phyloP scores from a whole-genome alignment of 2,329 filamentous ascomycete species.

The Tolypocladium paradoxum region DNA sequence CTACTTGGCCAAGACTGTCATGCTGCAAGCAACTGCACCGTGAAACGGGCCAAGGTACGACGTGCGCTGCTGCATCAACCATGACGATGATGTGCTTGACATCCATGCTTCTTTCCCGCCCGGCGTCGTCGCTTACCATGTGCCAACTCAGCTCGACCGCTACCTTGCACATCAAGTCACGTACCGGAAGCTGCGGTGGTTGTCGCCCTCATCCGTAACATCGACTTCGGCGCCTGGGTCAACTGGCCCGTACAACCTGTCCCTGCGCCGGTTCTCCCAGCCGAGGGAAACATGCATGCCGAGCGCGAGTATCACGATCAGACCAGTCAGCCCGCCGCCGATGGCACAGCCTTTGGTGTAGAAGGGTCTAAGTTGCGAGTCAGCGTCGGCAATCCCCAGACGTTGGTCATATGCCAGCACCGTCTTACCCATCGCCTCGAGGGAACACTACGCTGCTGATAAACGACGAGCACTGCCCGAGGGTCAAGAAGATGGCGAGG shows the following conservation, averaged over 20 bases:
- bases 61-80: no score
- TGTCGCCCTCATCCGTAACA: conserved; percentile 8
- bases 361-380: conserved; percentile 4
- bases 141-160: neutral
- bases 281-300: conserved; percentile 6
- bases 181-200: conserved; percentile 9
- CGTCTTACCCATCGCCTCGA: conserved; percentile 10
- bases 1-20: no score
- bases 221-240: conserved; percentile 4
- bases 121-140: no score
- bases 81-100: no score
- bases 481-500: conserved; percentile 8
- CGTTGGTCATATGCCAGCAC: neutral
- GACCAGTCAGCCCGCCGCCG: conserved; percentile 8
- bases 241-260: conserved; percentile 5
- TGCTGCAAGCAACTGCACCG: no score
- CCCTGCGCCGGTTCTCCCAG: conserved; percentile 8
- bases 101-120: no score
- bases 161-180: conserved; percentile 2
- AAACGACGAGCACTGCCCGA: conserved; percentile 20
- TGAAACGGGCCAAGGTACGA: no score
- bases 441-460: conserved; percentile 15
- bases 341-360: conserved; percentile 9
- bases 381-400: neutral
- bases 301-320: conserved; percentile 6